Base-by-base conservation (phyloP, 139 green algal species). In the Picochlorum sp. region DNA sequence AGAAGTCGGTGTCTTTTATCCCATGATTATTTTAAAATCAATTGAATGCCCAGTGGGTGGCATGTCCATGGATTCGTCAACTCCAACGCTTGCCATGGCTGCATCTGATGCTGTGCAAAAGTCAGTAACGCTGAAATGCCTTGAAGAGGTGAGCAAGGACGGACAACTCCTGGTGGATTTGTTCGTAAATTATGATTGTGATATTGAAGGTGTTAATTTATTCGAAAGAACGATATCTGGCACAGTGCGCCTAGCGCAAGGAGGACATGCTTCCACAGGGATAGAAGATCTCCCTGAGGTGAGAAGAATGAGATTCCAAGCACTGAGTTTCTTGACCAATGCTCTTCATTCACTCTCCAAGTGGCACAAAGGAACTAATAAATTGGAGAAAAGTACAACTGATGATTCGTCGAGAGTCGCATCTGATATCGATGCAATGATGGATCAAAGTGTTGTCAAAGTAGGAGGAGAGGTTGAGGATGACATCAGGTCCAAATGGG, bases 171-270 rank as follows among this genome's bases (percentile, higher is more conserved):
- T 89, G 64, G 83, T 93, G 36, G 88, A 96, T 51, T 47, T 94
- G 12, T 96, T 93, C 70, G 82, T 96, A 16, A 96, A 96, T 70
- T 96, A 89, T 63, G 89, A 96, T 71, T 96, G 89, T 55, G 85
- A 96, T 55, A 65, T 94, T 61, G 65, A 82, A 35, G 79, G 74
- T 7, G 67, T 73, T 36, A 85, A 89, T 73, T 70, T 96, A 55
- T 95, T 82, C 64, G 88, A 96, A 72, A 80, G 93, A 43, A 74
- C 90, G 47, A 66, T 94, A 45, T 79, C 79, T 41, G 75, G 69
- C 10, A 81, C 97, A 24, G 85, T 96, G 33, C 76, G 85, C 32
- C 65, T 89, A 7, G 85, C 85, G 3, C 71, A 83, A 58, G 70
- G 66, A 57, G 63, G 29, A 31, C 41, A 47, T 37, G 26, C 55